Conservation (phyloP, 345 rosid species). For the Salix viminalis region DNA sequence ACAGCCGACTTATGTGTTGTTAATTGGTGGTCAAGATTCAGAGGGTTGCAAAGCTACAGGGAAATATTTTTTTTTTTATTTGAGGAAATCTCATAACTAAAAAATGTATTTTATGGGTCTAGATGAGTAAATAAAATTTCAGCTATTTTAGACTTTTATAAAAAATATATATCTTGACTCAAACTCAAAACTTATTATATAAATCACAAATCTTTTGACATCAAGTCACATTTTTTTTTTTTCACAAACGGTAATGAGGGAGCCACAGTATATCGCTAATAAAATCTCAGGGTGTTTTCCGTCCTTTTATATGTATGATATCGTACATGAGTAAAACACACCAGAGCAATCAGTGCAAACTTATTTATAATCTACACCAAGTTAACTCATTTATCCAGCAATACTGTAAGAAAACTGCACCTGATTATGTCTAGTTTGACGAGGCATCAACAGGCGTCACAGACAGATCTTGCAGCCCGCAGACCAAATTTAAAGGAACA, state of each 20-base stretch:
- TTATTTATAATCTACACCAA: not conserved
- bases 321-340: not conserved
- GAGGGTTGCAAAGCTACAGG: not conserved
- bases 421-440: not conserved
- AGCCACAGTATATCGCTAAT: not conserved
- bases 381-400: not conserved
- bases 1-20: not conserved
- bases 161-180: too few relatives aligned
- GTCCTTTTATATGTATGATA: not conserved
- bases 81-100: too few relatives aligned
- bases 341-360: not conserved
- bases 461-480: slow-evolving; percentile 72
- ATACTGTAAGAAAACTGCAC: not conserved
- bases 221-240: too few relatives aligned
- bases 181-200: too few relatives aligned
- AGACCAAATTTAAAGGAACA: slow-evolving; percentile 77
- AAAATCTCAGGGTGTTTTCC: not conserved
- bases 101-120: too few relatives aligned
- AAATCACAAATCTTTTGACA: rapidly evolving
- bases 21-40: not conserved
- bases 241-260: not conserved
- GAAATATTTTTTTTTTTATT: not conserved
- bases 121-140: too few relatives aligned
- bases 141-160: too few relatives aligned
- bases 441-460: slow-evolving; percentile 10